phyloP scores from a whole-genome alignment of 495 filamentous ascomycete species.

The Podospora anserina region DNA sequence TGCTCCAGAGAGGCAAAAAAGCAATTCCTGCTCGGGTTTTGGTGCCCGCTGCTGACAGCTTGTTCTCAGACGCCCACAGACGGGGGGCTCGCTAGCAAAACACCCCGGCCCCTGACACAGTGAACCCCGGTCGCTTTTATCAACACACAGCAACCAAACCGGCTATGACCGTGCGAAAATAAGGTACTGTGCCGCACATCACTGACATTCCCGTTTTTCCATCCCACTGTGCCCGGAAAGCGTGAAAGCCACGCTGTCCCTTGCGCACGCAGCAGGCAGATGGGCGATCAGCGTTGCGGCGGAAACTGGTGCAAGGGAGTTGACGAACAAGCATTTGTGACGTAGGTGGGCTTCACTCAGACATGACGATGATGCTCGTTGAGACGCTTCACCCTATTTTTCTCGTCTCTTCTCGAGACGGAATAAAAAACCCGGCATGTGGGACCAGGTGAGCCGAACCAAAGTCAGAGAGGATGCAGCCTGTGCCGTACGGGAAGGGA shows the following conservation, averaged over 20 bases:
- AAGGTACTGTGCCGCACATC: slow-evolving; percentile 28
- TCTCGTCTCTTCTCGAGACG: not conserved
- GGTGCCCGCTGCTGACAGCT: slow-evolving; percentile 8
- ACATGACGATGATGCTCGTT: not conserved
- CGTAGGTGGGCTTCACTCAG: not conserved
- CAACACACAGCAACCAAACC: slow-evolving; percentile 12
- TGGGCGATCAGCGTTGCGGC: not conserved
- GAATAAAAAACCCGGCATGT: not conserved
- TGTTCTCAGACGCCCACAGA: slow-evolving; percentile 13
- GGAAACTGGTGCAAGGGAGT: not conserved
- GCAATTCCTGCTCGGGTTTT: slow-evolving; percentile 11
- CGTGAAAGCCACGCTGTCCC: slow-evolving; percentile 7
- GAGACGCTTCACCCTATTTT: not conserved
- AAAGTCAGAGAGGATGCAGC: not conserved
- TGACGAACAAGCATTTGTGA: not conserved
- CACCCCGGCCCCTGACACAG: slow-evolving; percentile 24
- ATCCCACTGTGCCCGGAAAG: slow-evolving; percentile 14
- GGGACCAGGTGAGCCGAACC: not conserved
- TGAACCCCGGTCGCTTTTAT: slow-evolving; percentile 9
- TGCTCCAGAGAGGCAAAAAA: slow-evolving; percentile 6
- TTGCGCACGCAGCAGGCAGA: slow-evolving; percentile 6
- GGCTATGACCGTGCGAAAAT: slow-evolving; percentile 25
- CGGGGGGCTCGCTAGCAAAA: slow-evolving; percentile 14
- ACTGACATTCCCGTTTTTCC: slow-evolving; percentile 27
- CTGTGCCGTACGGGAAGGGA: not conserved